Base-by-base conservation (phyloP, 495 filamentous ascomycete species). In the Penicillium samsonianum region DNA sequence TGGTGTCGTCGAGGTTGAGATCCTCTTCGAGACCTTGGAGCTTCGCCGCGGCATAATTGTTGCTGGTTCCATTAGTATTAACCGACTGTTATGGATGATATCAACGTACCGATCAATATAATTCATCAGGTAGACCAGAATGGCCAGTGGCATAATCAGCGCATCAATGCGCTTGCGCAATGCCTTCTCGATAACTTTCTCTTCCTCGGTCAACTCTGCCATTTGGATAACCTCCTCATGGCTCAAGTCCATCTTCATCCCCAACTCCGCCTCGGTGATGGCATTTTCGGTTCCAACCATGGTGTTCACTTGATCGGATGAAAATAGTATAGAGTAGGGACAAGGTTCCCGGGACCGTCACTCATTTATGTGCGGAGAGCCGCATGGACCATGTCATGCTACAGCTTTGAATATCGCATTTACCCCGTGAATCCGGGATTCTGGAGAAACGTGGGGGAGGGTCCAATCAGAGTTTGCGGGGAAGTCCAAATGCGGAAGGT, bases 61-160 rank as follows among this genome's bases (percentile, higher is more conserved):
- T 84, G 28, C 77, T 78, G 35, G 26, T 28, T 11, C 6, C 1
- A 16, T 68, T 47, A 73, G 65, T 45, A 25, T 48, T 31, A 4
- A 14, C 11, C 14, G 8, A 9, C 9, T 23, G 14, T n/a, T 26
- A 43, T 9, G 20, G 16, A 1, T 17, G 7, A 26, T 8, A 19
- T 3, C 9, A 7, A 23, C 11, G 0, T 68, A 78, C 67, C 79
- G 76, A 59, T 84, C 80, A 31, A 83, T 81, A 58, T 82, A 82
- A 55, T 84, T 84, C 71, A 84, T 77, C 31, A 84, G 65, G 54
- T 83, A 84, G 7, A 83, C 78, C 25, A 82, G 50, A 49, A 84
- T 82, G 0, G 84, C 74, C 63, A 82, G 57, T 5, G 82, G 82
- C 76, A 85, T 80, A 45, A 84, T 78, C 51, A 81, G 54, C 5